A percentile compares a stretch with the other conserved stretches of the same genome.
These are phyloP conservation scores for Tulasnella sp. DNA, from an alignment of 768 basidiomycete species.

Conservation along the genomic window DNA sequence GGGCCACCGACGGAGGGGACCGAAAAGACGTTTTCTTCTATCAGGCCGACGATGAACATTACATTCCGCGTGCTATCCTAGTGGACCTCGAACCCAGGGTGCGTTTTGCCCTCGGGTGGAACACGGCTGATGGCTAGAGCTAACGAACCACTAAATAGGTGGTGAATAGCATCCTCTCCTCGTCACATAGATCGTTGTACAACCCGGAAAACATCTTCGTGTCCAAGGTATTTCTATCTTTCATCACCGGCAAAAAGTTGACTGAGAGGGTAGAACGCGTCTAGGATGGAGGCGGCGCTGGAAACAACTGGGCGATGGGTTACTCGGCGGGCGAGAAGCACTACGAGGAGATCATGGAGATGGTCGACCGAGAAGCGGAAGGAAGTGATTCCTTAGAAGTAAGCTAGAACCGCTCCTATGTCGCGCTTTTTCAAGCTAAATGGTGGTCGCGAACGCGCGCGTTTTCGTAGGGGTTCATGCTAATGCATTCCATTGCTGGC, in stretches of 20 bases:
- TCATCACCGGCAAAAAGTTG: not conserved
- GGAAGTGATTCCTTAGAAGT: constrained; percentile 84
- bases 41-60: constrained; percentile 99
- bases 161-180: constrained; percentile 88
- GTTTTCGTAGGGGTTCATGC: constrained; percentile 85
- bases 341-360: constrained; percentile 97
- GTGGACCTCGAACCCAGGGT: constrained; percentile 96
- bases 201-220: constrained; percentile 98
- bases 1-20: constrained; percentile 93
- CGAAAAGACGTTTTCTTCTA: constrained; percentile 99
- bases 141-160: constrained; percentile 53
- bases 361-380: constrained; percentile 97
- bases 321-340: constrained; percentile 84
- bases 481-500: constrained; percentile 97
- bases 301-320: constrained; percentile 98
- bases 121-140: not conserved
- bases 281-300: constrained; percentile 91
- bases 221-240: constrained; percentile 49
- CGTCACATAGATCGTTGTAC: constrained; percentile 83
- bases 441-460: not conserved
- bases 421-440: too few species aligned
- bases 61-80: constrained; percentile 93
- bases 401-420: too few species aligned
- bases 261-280: not conserved
- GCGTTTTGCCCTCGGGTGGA: constrained; percentile 37